phyloP scores from a whole-genome alignment of 2,329 filamentous ascomycete genomes.

The Elsinoe fawcettii region DNA sequence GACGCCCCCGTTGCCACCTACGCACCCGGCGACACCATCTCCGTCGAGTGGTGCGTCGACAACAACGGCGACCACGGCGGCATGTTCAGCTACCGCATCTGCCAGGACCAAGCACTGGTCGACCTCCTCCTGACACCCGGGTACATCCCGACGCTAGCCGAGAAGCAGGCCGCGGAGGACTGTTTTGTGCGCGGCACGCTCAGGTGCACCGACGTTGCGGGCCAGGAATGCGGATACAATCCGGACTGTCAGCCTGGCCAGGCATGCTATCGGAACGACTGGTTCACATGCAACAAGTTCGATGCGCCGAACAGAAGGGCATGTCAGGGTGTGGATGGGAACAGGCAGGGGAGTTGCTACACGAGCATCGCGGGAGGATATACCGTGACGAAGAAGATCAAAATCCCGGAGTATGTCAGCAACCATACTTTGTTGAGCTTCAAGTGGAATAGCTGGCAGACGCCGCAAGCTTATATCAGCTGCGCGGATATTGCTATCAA shows the following conservation, averaged over 20 bases:
- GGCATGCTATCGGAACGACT: constrained; percentile 6
- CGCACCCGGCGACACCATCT: not conserved
- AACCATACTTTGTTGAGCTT: constrained; percentile 7
- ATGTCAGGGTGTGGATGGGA: constrained; percentile 11
- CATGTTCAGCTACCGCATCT: constrained; percentile 8
- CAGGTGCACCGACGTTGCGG: constrained; percentile 9
- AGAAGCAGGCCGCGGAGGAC: constrained; percentile 11
- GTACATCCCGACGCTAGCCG: not conserved
- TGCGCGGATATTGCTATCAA: constrained; percentile 9
- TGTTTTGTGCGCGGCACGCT: constrained; percentile 8
- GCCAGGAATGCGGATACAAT: constrained; percentile 1
- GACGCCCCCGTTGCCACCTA: not conserved
- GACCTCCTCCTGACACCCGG: constrained; percentile 3
- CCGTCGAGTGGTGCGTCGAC: constrained; percentile 9
- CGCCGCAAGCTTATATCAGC: constrained; percentile 9
- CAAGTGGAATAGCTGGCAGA: constrained; percentile 10
- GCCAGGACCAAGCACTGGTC: constrained; percentile 10
- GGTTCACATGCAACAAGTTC: constrained; percentile 12
- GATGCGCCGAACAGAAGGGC: not conserved
- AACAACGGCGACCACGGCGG: constrained; percentile 13
- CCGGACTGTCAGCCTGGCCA: not conserved
- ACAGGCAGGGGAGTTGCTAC: constrained; percentile 1
- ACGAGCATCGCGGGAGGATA: not conserved
- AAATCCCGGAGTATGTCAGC: constrained; percentile 5
- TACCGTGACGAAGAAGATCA: constrained; percentile 11